Evolutionary conservation across 2,329 filamentous ascomycete genomes (phyloP).

Genomic region (Akanthomyces dipterigenus): DNA sequence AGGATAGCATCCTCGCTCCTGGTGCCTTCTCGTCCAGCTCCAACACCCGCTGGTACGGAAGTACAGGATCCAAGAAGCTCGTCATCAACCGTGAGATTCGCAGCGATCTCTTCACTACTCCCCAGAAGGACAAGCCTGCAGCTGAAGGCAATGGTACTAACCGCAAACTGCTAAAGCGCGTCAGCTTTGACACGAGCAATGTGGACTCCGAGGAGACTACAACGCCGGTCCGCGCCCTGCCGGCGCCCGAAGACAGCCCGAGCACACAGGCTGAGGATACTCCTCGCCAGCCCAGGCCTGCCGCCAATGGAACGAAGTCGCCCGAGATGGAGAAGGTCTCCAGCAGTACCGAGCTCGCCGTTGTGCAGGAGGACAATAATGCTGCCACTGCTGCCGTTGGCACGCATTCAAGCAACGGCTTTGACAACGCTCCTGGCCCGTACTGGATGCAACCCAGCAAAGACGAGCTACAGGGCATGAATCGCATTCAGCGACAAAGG

Average conservation of each 20-base stretch:
- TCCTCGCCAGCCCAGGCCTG: slow-evolving; percentile 48
- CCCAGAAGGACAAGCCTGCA: slow-evolving; percentile 43
- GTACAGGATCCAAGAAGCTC: slow-evolving; percentile 74
- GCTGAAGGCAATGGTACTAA: slow-evolving; percentile 33
- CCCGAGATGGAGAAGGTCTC: slow-evolving; percentile 62
- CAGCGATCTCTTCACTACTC: slow-evolving; percentile 61
- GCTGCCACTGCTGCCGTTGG: slow-evolving; percentile 23
- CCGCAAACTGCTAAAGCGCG: slow-evolving; percentile 68
- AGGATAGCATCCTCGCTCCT: slow-evolving; percentile 80
- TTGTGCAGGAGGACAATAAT: slow-evolving; percentile 66
- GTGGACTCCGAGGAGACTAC: slow-evolving; percentile 29
- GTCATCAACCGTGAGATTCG: slow-evolving; percentile 85
- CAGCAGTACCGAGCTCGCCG: slow-evolving; percentile 67
- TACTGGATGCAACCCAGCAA: slow-evolving; percentile 83
- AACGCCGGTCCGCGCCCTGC: slow-evolving; percentile 29
- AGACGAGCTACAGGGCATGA: slow-evolving; percentile 72
- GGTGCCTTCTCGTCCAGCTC: slow-evolving; percentile 72
- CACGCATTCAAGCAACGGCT: slow-evolving; percentile 14
- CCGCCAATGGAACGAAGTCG: slow-evolving; percentile 29
- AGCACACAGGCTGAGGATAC: slow-evolving; percentile 29
- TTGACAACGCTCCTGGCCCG: slow-evolving; percentile 54
- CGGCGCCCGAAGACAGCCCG: slow-evolving; percentile 27
- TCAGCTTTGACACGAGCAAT: slow-evolving; percentile 77
- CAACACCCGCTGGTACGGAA: slow-evolving; percentile 57
- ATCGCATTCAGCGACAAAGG: slow-evolving; percentile 67